A percentile compares a stretch with the other conserved stretches of the same genome.
Evolutionary conservation across 345 rosid species (phyloP).

Genomic region (Populus ilicifolia): DNA sequence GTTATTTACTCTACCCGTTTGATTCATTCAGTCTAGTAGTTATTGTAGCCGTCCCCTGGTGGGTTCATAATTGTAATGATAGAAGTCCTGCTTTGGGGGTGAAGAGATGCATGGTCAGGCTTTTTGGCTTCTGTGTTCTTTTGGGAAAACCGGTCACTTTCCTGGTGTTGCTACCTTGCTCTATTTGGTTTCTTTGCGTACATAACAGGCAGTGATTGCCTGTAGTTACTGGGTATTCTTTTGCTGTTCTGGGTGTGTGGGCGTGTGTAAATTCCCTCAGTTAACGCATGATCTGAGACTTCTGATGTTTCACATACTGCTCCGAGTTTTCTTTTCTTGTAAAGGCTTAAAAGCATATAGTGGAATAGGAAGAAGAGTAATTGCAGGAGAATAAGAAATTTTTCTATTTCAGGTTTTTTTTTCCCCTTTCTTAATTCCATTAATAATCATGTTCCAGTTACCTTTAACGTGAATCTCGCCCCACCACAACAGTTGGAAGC

Average conservation of each 20-base stretch:
- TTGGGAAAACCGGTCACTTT: not conserved
- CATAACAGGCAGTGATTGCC: no score
- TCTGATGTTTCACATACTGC: not conserved
- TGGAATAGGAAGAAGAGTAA: no score
- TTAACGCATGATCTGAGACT: not conserved
- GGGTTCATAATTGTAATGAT: not conserved
- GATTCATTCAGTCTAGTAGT: not conserved
- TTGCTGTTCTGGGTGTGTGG: no score
- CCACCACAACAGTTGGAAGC: not conserved
- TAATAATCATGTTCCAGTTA: no score
- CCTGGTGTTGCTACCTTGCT: no score
- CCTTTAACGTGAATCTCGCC: constrained; percentile 6
- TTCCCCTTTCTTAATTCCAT: no score
- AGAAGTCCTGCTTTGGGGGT: not conserved
- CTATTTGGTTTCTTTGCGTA: no score
- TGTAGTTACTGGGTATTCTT: no score
- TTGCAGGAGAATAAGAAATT: no score
- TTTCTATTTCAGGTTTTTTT: no score
- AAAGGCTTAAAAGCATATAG: not conserved
- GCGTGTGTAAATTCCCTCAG: no score
- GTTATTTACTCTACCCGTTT: not conserved
- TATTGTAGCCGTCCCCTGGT: not conserved
- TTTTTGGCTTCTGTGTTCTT: not conserved
- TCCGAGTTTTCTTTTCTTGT: not conserved
- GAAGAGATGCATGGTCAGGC: not conserved